Evolutionary conservation across 2,329 filamentous ascomycete species (phyloP), one percentile per base, ranked within the genome.

Genomic region (Talaromyces pinophilus): DNA sequence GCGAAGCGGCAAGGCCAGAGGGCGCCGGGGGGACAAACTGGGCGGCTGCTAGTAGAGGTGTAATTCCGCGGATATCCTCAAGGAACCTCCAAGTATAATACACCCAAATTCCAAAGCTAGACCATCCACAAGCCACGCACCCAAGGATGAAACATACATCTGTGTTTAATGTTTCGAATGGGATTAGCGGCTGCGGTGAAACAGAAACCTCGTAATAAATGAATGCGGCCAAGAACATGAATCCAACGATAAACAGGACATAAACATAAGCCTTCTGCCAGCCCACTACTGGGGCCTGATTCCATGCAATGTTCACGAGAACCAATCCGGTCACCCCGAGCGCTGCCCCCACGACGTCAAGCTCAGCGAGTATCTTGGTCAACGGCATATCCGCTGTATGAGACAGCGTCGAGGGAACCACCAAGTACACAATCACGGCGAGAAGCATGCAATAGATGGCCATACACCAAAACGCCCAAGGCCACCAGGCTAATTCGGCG

Each of bases 271-370:
- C 79, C 6, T 81, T 79, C 1, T 77, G 70, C 88, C 88, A 90
- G 1, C 87, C 86, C 1, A 82, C 84, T 0, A 86, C 79, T 0
- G 86, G 83, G 0, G 85, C 87, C 72, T 90, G 87, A 67, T 88
- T 90, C 86, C 87, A 90, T 0, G 87, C 85, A 70, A 90, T 86
- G 72, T 89, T 90, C 76, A 90, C 82, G 19, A 91, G 78, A 0
- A 89, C 80, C 28, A 91, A 77, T 0, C 83, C 83, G 65, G 57
- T 25, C n/a, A 63, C 48, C 19, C 64, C 65, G 13, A 52, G 55
- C 19, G 40, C 46, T 22, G 42, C 64, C 17, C 77, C 78, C 1
- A 81, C 54, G 4, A 73, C 70, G 1, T 79, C 77, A n/a, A 82
- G 46, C 55, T 67, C 65, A 25, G 35, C 13, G 7, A 67, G 15